Evolutionary conservation across 495 filamentous ascomycete species (phyloP).

Genomic region (Penicillium flavigenum): DNA sequence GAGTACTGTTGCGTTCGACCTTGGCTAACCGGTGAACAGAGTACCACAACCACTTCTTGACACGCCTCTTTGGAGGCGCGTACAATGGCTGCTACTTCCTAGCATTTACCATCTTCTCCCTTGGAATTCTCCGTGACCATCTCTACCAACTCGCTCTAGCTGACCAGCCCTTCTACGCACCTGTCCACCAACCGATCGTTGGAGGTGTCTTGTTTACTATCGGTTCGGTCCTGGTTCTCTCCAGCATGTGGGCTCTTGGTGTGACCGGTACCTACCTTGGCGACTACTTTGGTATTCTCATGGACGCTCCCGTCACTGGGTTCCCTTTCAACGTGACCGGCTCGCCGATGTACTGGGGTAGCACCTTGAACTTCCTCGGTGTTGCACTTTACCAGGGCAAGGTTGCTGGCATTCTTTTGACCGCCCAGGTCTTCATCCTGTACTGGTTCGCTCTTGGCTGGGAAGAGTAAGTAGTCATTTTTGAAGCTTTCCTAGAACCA

Average conservation of each 20-base stretch:
- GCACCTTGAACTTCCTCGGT: constrained; percentile 86
- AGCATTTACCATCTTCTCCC: constrained; percentile 81
- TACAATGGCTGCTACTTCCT: constrained; percentile 87
- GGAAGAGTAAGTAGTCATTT: constrained; percentile 66
- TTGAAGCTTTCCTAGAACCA: neutral
- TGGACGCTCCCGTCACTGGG: constrained; percentile 88
- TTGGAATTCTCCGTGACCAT: constrained; percentile 84
- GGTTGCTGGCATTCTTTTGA: constrained; percentile 81
- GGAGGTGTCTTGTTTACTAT: constrained; percentile 66
- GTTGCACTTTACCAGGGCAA: constrained; percentile 86
- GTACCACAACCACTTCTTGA: constrained; percentile 86
- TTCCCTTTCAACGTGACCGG: constrained; percentile 94
- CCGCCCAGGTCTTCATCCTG: constrained; percentile 68
- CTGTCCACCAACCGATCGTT: constrained; percentile 68
- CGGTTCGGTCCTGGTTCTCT: constrained; percentile 84
- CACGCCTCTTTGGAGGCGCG: constrained; percentile 79
- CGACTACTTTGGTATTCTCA: constrained; percentile 97
- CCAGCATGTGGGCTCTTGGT: constrained; percentile 88
- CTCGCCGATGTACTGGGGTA: constrained; percentile 96
- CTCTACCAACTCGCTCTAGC: constrained; percentile 51
- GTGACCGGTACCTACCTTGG: constrained; percentile 96
- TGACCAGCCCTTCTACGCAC: constrained; percentile 45
- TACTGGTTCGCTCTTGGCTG: constrained; percentile 83
- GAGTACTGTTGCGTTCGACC: constrained; percentile 4
- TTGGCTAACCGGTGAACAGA: constrained; percentile 53